These are phyloP conservation scores for Selaginella moellendorffii DNA, from an alignment of 75 land plant genomes.

Conservation along the genomic window DNA sequence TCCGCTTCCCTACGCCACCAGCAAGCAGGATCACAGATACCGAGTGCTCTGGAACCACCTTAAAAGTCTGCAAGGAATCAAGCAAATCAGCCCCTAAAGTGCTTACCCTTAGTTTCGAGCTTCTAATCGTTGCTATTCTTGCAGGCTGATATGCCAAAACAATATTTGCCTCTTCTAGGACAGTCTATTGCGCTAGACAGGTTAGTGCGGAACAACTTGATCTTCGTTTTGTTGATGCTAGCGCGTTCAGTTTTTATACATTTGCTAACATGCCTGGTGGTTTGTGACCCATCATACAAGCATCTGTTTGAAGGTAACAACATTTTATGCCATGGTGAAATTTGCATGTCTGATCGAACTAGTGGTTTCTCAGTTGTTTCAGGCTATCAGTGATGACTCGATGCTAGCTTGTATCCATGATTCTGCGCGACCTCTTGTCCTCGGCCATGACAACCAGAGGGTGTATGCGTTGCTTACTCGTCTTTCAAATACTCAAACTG, in stretches of 20 bases:
- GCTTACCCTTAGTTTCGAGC: not conserved
- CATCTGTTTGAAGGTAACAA: conserved; percentile 68
- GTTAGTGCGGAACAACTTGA: no score
- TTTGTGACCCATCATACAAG: conserved; percentile 90
- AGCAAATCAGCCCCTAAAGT: no score
- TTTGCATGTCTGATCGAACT: no score
- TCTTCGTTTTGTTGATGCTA: no score
- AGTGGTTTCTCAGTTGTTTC: no score
- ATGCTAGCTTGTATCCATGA: conserved; percentile 93
- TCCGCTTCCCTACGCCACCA: conserved; percentile 86
- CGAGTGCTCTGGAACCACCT: not conserved
- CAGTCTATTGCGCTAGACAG: conserved; percentile 92
- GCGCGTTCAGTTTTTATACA: conserved; percentile 55
- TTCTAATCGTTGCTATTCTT: not conserved
- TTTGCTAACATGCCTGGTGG: conserved; percentile 74
- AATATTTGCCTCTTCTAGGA: conserved; percentile 85
- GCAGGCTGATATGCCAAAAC: conserved; percentile 97
- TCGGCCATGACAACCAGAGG: conserved; percentile 45
- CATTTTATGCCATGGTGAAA: conserved; percentile 31
- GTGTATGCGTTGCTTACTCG: conserved; percentile 20
- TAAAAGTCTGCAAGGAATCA: not conserved
- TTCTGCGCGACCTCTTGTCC: conserved; percentile 83
- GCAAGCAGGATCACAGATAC: conserved; percentile 92
- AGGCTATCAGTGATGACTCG: conserved; percentile 52
- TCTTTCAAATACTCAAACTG: no score